These are phyloP conservation scores for Tuber umbilicatum DNA, from an alignment of 495 filamentous ascomycete genomes.

Conservation along the genomic window DNA sequence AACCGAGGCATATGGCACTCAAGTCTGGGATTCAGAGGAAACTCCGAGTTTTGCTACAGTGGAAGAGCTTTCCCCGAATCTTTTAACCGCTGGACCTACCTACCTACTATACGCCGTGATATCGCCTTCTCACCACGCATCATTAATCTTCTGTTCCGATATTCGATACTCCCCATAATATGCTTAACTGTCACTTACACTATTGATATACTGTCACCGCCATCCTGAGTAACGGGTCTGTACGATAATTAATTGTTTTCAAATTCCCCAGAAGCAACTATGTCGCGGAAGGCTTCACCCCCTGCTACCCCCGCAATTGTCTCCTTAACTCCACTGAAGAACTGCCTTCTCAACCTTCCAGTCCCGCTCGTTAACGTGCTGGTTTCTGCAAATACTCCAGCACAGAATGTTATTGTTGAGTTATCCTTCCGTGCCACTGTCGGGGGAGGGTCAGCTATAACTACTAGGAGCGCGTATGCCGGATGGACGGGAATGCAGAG, in stretches of 20 bases:
- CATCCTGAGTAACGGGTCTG: neutral
- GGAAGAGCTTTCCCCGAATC: neutral
- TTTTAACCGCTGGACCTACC: neutral
- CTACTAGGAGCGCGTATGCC: constrained; percentile 33
- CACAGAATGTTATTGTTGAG: constrained; percentile 94
- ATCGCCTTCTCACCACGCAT: neutral
- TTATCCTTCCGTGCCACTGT: constrained; percentile 56
- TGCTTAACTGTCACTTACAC: neutral
- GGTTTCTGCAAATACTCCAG: constrained; percentile 80
- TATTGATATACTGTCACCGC: neutral
- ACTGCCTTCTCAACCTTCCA: constrained; percentile 89
- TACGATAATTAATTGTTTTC: neutral
- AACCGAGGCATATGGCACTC: neutral
- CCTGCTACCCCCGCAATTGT: constrained; percentile 45
- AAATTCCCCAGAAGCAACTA: constrained; percentile 31
- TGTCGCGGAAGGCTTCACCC: constrained; percentile 30
- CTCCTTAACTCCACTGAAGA: constrained; percentile 75
- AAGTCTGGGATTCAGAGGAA: neutral
- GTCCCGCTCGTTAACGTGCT: constrained; percentile 73
- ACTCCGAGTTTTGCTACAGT: neutral
- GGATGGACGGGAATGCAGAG: constrained; percentile 98
- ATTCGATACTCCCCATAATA: neutral
- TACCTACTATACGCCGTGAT: neutral
- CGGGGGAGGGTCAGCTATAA: constrained; percentile 62
- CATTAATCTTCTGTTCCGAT: neutral